Evolutionary conservation across 2,329 filamentous ascomycete genomes (phyloP).

Genomic region (Fusarium napiforme): DNA sequence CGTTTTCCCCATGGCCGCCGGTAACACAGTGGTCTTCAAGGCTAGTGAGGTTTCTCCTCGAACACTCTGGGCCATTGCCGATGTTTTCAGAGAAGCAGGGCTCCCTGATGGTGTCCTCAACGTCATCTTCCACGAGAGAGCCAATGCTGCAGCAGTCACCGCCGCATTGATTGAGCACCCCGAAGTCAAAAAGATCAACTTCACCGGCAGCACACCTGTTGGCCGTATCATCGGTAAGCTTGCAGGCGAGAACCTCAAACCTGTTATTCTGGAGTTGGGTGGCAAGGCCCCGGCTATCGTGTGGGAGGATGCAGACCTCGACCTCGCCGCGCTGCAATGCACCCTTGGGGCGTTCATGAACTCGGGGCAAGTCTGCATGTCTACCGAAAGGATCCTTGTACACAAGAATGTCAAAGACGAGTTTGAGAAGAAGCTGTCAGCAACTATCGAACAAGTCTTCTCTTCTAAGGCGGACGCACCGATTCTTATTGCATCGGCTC

Average conservation of each 20-base stretch:
- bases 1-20: constrained; percentile 75
- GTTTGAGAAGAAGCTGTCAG: constrained; percentile 59
- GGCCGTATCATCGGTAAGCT: constrained; percentile 77
- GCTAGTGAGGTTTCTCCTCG: constrained; percentile 75
- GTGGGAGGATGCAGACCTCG: constrained; percentile 81
- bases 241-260: constrained; percentile 81
- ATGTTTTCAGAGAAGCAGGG: constrained; percentile 77
- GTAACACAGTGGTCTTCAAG: constrained; percentile 82
- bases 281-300: constrained; percentile 85
- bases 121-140: constrained; percentile 72
- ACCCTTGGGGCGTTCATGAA: constrained; percentile 78
- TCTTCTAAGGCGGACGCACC: constrained; percentile 71
- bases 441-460: constrained; percentile 55
- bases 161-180: constrained; percentile 73
- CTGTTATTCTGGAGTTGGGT: constrained; percentile 82
- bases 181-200: constrained; percentile 82
- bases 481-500: constrained; percentile 75
- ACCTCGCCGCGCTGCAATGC: constrained; percentile 75
- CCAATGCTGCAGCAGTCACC: constrained; percentile 75
- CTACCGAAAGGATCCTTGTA: constrained; percentile 77
- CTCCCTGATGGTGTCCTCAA: constrained; percentile 81
- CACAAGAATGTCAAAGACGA: constrained; percentile 58
- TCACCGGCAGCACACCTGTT: constrained; percentile 81
- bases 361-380: constrained; percentile 86
- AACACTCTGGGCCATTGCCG: constrained; percentile 70